Evolutionary conservation across 2,329 filamentous ascomycete species (phyloP).

Genomic region (Aspergillus texensis): DNA sequence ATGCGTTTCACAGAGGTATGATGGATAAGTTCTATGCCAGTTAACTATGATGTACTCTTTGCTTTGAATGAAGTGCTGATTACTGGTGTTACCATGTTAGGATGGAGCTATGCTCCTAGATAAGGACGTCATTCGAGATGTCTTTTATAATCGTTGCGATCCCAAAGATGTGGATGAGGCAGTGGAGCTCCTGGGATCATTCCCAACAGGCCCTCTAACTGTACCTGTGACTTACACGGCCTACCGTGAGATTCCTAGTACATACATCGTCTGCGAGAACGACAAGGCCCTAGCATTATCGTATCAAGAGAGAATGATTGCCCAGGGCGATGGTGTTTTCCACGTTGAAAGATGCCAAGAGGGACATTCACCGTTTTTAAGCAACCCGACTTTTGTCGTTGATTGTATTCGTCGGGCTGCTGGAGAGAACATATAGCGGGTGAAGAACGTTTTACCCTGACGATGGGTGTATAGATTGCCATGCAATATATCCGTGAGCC

Average conservation of each 20-base stretch:
- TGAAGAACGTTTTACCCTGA: not conserved
- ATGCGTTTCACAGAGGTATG: conserved; percentile 24
- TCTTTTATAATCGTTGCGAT: conserved; percentile 30
- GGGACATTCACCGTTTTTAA: conserved; percentile 33
- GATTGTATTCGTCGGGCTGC: conserved; percentile 28
- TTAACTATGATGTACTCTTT: not conserved
- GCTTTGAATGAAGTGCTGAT: not conserved
- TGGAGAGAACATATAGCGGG: conserved; percentile 18
- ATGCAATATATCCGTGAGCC: not conserved
- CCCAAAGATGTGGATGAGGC: conserved; percentile 28
- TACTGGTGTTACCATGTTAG: conserved; percentile 2
- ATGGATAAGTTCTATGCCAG: not conserved
- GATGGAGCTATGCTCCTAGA: conserved; percentile 27
- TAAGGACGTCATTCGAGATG: conserved; percentile 17
- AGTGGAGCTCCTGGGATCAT: conserved; percentile 26
- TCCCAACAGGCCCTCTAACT: conserved; percentile 24
- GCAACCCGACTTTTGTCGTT: conserved; percentile 29
- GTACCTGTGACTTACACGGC: conserved; percentile 33
- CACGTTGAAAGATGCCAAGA: conserved; percentile 32
- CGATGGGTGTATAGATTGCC: not conserved
- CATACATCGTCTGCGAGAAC: conserved; percentile 33
- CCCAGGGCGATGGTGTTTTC: conserved; percentile 27
- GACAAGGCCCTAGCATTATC: conserved; percentile 25
- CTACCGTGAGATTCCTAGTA: conserved; percentile 31
- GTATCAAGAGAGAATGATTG: conserved; percentile 31